Conservation (phyloP, 1,139 yeast genomes). For the Arxiozyma slooffiae region DNA sequence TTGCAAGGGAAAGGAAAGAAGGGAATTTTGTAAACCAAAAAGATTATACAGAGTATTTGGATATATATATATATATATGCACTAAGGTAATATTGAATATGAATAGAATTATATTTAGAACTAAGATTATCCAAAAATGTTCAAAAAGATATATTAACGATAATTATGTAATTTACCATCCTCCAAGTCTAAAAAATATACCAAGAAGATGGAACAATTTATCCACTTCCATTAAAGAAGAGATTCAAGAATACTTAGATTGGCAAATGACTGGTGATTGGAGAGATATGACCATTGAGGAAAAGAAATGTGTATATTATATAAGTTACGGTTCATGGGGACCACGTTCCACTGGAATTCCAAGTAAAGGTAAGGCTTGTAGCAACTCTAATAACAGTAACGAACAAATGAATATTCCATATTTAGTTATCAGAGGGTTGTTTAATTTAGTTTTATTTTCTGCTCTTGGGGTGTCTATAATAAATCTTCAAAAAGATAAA, state of each 20-base stretch:
- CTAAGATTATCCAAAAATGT: background rate
- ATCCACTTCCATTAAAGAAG: constrained; percentile 35
- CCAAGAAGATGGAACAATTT: constrained; percentile 31
- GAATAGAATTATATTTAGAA: background rate
- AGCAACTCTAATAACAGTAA: background rate
- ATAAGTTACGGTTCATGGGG: constrained; percentile 26
- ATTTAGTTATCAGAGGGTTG: constrained; percentile 17
- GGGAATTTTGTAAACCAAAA: background rate
- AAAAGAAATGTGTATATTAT: constrained; percentile 31
- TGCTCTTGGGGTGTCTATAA: constrained; percentile 18
- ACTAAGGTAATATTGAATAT: background rate
- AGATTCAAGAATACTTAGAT: constrained; percentile 36
- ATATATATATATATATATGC: too few relatives aligned
- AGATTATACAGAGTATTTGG: background rate
- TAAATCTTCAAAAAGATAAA: constrained; percentile 19
- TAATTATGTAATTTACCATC: constrained; percentile 13
- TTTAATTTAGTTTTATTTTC: constrained; percentile 19
- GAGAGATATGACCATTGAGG: constrained; percentile 31
- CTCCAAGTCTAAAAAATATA: constrained; percentile 20
- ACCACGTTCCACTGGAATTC: constrained; percentile 14
- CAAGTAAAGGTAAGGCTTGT: background rate
- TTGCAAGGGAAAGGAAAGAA: too few relatives aligned
- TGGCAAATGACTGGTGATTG: constrained; percentile 38
- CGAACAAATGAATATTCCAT: constrained; percentile 7
- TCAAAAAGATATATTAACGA: background rate